These are phyloP conservation scores for Miscanthus lutarioriparius DNA, from an alignment of 176 grass and related monocot species.

Conservation along the genomic window DNA sequence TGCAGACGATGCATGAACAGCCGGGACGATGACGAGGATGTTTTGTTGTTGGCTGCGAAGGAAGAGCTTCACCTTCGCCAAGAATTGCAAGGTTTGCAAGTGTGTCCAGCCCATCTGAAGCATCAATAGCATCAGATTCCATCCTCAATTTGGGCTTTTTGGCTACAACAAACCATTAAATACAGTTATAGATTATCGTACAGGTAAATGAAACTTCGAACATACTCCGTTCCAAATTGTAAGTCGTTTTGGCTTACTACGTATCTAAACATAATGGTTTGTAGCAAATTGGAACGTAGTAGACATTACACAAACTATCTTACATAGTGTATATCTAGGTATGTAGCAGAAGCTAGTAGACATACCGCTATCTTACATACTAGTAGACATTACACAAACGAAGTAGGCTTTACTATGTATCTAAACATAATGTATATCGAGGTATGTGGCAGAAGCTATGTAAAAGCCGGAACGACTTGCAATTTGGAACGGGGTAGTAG, in stretches of 20 bases:
- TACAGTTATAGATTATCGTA: not conserved
- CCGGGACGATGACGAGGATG: conserved; percentile 92
- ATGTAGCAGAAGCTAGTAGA: no score
- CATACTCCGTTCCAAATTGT: not conserved
- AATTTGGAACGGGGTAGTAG: no score
- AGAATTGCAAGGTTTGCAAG: conserved; percentile 97
- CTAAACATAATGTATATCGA: no score
- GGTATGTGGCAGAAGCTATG: no score
- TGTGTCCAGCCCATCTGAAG: conserved; percentile 79
- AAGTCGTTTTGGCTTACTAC: not conserved
- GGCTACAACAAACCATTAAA: not conserved
- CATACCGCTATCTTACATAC: no score
- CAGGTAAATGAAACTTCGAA: not conserved
- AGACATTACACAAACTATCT: no score
- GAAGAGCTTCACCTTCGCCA: conserved; percentile 74
- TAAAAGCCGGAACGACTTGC: not conserved
- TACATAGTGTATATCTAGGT: no score
- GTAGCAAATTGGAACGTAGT: no score
- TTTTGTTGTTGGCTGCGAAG: conserved; percentile 78
- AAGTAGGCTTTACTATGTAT: no score
- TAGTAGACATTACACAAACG: no score
- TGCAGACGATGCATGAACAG: conserved; percentile 97
- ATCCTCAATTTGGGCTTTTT: conserved; percentile 63
- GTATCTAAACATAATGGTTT: no score
- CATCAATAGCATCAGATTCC: conserved; percentile 64